Percentiles rank a stretch among this genome's conserved stretches.
Conservation (phyloP, 1,284 basidiomycete species). For the Leccinum pachyderme region DNA sequence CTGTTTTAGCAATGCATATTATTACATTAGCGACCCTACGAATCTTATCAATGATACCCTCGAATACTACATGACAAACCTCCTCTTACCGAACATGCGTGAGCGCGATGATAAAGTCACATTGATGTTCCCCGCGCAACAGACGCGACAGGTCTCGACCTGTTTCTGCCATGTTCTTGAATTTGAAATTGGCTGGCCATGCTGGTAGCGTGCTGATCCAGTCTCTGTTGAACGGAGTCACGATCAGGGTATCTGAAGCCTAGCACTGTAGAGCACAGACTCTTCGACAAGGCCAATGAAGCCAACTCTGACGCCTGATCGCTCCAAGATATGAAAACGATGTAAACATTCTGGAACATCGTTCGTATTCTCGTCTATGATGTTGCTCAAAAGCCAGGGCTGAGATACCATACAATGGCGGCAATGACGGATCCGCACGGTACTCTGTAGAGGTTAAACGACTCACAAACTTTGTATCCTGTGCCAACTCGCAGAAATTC, state of each 20-base stretch:
- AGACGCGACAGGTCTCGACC: slow-evolving; percentile 53
- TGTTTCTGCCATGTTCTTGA: slow-evolving; percentile 53
- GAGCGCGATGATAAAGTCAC: slow-evolving; percentile 67
- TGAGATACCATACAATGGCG: slow-evolving; percentile 16
- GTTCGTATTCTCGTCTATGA: slow-evolving; percentile 50
- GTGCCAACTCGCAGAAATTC: slow-evolving; percentile 73
- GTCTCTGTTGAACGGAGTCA: slow-evolving; percentile 37
- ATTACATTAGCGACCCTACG: slow-evolving; percentile 48
- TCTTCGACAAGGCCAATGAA: slow-evolving; percentile 71
- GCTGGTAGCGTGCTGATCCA: slow-evolving; percentile 73
- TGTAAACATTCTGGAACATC: slow-evolving; percentile 48
- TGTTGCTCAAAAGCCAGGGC: slow-evolving; percentile 64
- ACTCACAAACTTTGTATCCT: slow-evolving; percentile 59
- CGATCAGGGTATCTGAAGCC: neutral
- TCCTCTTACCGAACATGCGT: slow-evolving; percentile 56
- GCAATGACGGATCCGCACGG: neutral
- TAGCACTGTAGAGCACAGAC: slow-evolving; percentile 35
- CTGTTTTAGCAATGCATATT: neutral
- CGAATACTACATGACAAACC: neutral
- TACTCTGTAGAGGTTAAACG: slow-evolving; percentile 10
- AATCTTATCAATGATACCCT: neutral
- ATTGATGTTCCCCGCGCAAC: slow-evolving; percentile 56
- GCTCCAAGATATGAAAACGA: slow-evolving; percentile 53
- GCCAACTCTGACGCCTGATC: slow-evolving; percentile 59
- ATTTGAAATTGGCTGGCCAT: slow-evolving; percentile 65